Evolutionary conservation across 1,139 yeast species (phyloP).

Genomic region (Lodderomyces margitis): DNA sequence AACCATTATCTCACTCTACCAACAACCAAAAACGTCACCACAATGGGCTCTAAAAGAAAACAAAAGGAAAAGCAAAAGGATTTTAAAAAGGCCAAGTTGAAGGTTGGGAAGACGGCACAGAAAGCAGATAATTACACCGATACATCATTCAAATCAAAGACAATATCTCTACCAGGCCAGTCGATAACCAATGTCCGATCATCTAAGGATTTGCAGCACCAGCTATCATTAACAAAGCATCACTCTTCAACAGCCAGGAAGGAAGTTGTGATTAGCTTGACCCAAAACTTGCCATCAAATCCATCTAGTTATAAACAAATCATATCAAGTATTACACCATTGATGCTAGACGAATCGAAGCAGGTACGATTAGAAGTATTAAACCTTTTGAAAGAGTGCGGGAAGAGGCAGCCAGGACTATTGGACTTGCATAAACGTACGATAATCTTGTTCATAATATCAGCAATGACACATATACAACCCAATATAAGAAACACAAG

Average conservation of each 20-base stretch:
- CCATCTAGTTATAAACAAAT: slow-evolving; percentile 59
- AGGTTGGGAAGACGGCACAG: slow-evolving; percentile 80
- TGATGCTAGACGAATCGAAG: slow-evolving; percentile 58
- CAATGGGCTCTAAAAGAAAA: slow-evolving; percentile 58
- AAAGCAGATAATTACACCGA: slow-evolving; percentile 77
- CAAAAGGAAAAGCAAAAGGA: slow-evolving; percentile 71
- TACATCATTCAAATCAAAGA: slow-evolving; percentile 77
- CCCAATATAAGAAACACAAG: slow-evolving; percentile 73
- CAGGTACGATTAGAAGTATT: slow-evolving; percentile 64
- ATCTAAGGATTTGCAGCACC: slow-evolving; percentile 49
- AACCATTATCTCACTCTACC: background rate
- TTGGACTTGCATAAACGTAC: slow-evolving; percentile 65
- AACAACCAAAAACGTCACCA: slow-evolving; percentile 3
- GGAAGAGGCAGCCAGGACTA: slow-evolving; percentile 51
- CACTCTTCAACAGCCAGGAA: slow-evolving; percentile 73
- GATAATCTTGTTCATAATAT: slow-evolving; percentile 72
- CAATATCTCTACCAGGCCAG: slow-evolving; percentile 63
- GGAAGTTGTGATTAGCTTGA: slow-evolving; percentile 60
- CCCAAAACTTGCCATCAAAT: slow-evolving; percentile 46
- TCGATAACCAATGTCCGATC: slow-evolving; percentile 27
- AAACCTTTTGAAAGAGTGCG: slow-evolving; percentile 50
- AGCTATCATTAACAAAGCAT: slow-evolving; percentile 70
- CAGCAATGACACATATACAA: slow-evolving; percentile 91
- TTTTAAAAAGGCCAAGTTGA: slow-evolving; percentile 75
- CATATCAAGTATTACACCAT: slow-evolving; percentile 54